Percentiles rank a stretch among this genome's conserved stretches.
Conservation (phyloP, 139 green algal genomes). For the Chlamydomonas asymmetrica region DNA sequence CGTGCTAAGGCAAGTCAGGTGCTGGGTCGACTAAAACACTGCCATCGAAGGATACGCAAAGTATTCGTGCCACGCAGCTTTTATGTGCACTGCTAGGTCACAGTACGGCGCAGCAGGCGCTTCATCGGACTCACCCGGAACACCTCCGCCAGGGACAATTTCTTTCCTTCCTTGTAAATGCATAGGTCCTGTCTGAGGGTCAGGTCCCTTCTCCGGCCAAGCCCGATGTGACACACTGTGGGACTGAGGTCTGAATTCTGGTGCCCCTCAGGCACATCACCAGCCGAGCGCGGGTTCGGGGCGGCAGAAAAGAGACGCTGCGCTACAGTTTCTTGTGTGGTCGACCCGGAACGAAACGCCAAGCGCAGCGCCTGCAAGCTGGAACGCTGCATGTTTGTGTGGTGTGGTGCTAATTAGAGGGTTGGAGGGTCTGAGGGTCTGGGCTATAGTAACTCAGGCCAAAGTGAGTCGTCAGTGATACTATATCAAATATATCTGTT, state of each 20-base stretch:
- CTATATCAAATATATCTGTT: too few species aligned
- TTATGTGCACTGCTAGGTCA: not conserved
- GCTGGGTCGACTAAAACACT: not conserved
- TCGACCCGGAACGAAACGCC: too few species aligned
- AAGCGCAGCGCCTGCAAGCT: too few species aligned
- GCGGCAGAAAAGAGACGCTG: not conserved
- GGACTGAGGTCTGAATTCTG: slow-evolving; percentile 54
- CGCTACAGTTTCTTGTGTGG: too few species aligned
- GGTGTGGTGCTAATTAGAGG: too few species aligned
- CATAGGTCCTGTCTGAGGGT: slow-evolving; percentile 63
- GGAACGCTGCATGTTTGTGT: too few species aligned
- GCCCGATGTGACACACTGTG: slow-evolving; percentile 60
- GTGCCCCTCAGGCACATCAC: slow-evolving; percentile 54
- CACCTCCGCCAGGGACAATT: slow-evolving; percentile 41
- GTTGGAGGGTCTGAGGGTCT: too few species aligned
- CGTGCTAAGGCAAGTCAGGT: not conserved
- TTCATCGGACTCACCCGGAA: slow-evolving; percentile 53
- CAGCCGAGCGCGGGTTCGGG: slow-evolving; percentile 9
- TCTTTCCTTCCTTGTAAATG: slow-evolving; percentile 35
- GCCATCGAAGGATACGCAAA: not conserved
- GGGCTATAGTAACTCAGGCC: too few species aligned
- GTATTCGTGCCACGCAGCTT: not conserved
- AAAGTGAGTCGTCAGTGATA: too few species aligned
- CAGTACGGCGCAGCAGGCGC: not conserved
- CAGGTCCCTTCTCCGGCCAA: slow-evolving; percentile 57